phyloP scores from a whole-genome alignment of 179 eudicot species.

The Camellia oleifera region DNA sequence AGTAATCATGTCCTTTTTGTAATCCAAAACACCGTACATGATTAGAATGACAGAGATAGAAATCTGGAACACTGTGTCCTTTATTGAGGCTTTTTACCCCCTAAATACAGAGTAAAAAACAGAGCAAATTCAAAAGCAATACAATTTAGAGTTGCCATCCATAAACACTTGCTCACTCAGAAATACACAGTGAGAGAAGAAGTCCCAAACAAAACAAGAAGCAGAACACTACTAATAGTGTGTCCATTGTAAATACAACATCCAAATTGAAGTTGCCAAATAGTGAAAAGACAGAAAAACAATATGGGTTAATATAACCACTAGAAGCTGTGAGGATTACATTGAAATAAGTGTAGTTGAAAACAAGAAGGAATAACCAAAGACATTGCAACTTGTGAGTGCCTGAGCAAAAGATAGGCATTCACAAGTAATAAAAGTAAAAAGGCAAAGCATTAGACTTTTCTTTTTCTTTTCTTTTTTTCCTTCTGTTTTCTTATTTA shows the following conservation, averaged over 20 bases:
- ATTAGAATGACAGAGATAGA: background rate
- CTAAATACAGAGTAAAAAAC: background rate
- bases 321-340: background rate
- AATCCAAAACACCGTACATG: background rate
- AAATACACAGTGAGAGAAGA: background rate
- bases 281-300: background rate
- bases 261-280: background rate
- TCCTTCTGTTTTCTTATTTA: background rate
- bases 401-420: background rate
- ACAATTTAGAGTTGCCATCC: background rate
- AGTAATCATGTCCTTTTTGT: too few relatives aligned
- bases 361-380: background rate
- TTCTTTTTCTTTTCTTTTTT: too few relatives aligned
- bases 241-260: background rate
- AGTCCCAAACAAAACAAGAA: background rate
- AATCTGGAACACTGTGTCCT: background rate
- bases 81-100: background rate
- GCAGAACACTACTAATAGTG: slow-evolving; percentile 2
- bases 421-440: background rate
- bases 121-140: background rate
- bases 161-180: background rate
- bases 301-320: background rate
- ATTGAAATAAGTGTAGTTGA: background rate
- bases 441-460: background rate
- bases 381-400: background rate